Conservation (phyloP, 768 basidiomycete genomes). For the Lentinus tigrinus region DNA sequence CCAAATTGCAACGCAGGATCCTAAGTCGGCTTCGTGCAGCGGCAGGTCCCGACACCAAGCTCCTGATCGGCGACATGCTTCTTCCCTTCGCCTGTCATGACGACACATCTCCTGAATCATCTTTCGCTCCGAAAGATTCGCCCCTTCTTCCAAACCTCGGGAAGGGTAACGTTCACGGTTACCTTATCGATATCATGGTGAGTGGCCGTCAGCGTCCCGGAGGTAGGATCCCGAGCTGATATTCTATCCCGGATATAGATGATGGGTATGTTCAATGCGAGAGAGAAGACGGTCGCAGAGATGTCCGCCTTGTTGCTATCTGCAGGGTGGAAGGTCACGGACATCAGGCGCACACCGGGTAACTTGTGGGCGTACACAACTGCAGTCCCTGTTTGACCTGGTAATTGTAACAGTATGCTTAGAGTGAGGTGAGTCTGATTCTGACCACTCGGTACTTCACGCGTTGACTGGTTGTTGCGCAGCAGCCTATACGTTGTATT, state of each 20-base stretch:
- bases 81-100: conserved; percentile 9
- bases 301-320: conserved; percentile 52
- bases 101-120: not conserved
- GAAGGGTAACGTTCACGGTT: conserved; percentile 40
- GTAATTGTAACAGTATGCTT: too few relatives aligned
- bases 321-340: conserved; percentile 65
- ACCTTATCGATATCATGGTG: conserved; percentile 17
- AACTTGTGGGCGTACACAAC: conserved; percentile 71
- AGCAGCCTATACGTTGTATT: too few relatives aligned
- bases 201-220: not conserved
- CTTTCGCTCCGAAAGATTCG: not conserved
- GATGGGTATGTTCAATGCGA: conserved; percentile 64
- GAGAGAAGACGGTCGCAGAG: conserved; percentile 68
- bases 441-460: too few relatives aligned
- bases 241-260: conserved; percentile 49
- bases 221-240: not conserved
- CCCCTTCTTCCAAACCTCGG: conserved; percentile 16
- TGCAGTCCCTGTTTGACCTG: conserved; percentile 49
- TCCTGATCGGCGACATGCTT: conserved; percentile 14
- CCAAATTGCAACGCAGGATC: conserved; percentile 49
- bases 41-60: conserved; percentile 13
- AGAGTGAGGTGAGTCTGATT: too few relatives aligned
- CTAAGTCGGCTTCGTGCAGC: conserved; percentile 6
- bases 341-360: conserved; percentile 57
- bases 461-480: too few relatives aligned